Conservation (phyloP, 129 eudicot genomes). For the Tagetes patula region DNA sequence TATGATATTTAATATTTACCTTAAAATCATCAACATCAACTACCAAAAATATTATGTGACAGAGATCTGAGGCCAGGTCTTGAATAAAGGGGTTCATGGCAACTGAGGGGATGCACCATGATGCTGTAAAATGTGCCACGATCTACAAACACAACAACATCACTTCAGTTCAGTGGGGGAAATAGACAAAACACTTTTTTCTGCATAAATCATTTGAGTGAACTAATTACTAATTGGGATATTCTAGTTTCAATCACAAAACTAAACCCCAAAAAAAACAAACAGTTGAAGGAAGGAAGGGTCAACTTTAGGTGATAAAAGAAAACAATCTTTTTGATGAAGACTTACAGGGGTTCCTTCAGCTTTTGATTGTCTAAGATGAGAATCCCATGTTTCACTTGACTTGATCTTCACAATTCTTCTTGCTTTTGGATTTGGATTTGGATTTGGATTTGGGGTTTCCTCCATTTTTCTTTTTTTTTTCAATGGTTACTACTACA, state of each 20-base stretch:
- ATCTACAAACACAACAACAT: constrained; percentile 41
- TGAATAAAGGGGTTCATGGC: constrained; percentile 58
- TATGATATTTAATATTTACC: constrained; percentile 37
- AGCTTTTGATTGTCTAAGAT: constrained; percentile 42
- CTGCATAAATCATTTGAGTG: background rate
- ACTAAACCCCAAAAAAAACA: background rate
- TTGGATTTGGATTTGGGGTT: constrained; percentile 26
- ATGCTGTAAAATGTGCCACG: constrained; percentile 73
- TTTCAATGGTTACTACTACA: constrained; percentile 2
- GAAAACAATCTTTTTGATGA: background rate
- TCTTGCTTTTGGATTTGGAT: no score
- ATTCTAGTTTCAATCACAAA: background rate
- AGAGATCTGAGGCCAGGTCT: constrained; percentile 52
- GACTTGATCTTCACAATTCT: constrained; percentile 47
- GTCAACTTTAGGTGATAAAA: background rate
- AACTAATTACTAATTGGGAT: background rate
- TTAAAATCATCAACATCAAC: constrained; percentile 78
- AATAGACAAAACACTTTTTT: background rate
- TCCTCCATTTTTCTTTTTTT: constrained; percentile 29
- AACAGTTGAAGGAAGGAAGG: background rate
- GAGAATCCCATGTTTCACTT: constrained; percentile 53
- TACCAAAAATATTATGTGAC: constrained; percentile 45
- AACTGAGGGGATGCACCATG: constrained; percentile 85
- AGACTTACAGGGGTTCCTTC: constrained; percentile 63
- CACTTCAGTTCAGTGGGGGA: background rate